phyloP scores from a whole-genome alignment of 495 filamentous ascomycete genomes.

The Jackrogersella minutella region DNA sequence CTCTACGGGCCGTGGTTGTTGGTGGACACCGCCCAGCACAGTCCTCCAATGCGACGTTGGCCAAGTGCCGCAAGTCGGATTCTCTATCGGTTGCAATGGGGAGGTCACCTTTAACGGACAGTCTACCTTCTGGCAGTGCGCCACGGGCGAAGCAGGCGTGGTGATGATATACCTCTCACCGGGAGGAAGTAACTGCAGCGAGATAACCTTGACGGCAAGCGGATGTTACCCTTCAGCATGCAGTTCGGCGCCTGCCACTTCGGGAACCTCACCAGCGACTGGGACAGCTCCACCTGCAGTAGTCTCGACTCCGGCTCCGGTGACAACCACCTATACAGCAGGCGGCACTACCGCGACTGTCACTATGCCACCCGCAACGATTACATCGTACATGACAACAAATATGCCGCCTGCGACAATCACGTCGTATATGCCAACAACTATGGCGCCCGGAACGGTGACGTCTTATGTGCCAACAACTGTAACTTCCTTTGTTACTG shows the following conservation, averaged over 20 bases:
- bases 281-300: neutral
- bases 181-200: constrained; percentile 54
- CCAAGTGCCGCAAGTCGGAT: constrained; percentile 53
- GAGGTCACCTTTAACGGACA: constrained; percentile 54
- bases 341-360: neutral
- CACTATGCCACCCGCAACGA: too few relatives aligned
- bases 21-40: constrained; percentile 57
- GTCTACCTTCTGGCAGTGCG: constrained; percentile 61
- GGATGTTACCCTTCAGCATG: constrained; percentile 52
- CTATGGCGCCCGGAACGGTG: neutral
- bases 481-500: neutral
- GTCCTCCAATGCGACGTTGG: constrained; percentile 73
- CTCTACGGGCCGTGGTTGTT: constrained; percentile 35
- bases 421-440: neutral
- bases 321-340: neutral
- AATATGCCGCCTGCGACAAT: too few relatives aligned
- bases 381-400: too few relatives aligned
- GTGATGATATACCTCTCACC: constrained; percentile 62
- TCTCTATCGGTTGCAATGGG: constrained; percentile 59
- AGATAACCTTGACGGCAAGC: constrained; percentile 58
- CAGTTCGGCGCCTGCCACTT: constrained; percentile 1
- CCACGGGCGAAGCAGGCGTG: constrained; percentile 57
- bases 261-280: neutral
- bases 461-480: neutral
- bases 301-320: constrained; percentile 3